These are phyloP conservation scores for Ophiostoma fasciatum DNA, from an alignment of 2,329 filamentous ascomycete genomes.

Conservation along the genomic window DNA sequence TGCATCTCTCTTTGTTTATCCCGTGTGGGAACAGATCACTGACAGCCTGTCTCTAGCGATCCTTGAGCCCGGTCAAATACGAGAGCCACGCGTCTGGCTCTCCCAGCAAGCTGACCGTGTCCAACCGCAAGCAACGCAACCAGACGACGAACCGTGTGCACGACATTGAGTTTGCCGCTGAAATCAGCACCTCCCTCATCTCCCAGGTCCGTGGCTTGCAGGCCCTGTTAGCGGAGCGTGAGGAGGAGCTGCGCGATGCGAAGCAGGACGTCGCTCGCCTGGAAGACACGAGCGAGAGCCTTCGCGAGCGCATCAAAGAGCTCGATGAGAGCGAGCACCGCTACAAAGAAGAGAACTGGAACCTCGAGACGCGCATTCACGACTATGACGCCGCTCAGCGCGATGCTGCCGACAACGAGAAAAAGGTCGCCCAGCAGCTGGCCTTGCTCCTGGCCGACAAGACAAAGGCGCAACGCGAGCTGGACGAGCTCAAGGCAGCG, in stretches of 20 bases:
- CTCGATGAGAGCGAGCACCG: constrained; percentile 89
- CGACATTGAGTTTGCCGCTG: constrained; percentile 95
- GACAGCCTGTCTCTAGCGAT: constrained; percentile 33
- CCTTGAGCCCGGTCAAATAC: constrained; percentile 61
- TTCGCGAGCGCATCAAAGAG: constrained; percentile 64
- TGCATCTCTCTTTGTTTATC: background rate
- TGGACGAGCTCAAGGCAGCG: constrained; percentile 75
- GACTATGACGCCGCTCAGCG: constrained; percentile 61
- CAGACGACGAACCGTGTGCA: constrained; percentile 79
- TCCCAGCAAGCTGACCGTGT: constrained; percentile 76
- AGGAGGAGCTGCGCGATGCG: constrained; percentile 65
- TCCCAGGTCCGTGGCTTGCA: constrained; percentile 90
- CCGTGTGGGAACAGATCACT: background rate
- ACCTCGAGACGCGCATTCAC: constrained; percentile 80
- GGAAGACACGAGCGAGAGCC: constrained; percentile 66
- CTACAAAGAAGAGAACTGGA: constrained; percentile 99
- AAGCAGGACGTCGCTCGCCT: constrained; percentile 63
- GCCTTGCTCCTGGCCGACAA: constrained; percentile 61
- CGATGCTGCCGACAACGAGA: constrained; percentile 68
- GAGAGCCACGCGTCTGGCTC: constrained; percentile 73
- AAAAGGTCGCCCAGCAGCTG: constrained; percentile 61
- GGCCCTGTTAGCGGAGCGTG: constrained; percentile 68
- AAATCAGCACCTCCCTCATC: constrained; percentile 89
- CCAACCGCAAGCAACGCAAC: constrained; percentile 78
- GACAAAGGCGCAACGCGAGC: constrained; percentile 61